Conservation (phyloP, 331 rosid species). For the Prunus yedoensis region DNA sequence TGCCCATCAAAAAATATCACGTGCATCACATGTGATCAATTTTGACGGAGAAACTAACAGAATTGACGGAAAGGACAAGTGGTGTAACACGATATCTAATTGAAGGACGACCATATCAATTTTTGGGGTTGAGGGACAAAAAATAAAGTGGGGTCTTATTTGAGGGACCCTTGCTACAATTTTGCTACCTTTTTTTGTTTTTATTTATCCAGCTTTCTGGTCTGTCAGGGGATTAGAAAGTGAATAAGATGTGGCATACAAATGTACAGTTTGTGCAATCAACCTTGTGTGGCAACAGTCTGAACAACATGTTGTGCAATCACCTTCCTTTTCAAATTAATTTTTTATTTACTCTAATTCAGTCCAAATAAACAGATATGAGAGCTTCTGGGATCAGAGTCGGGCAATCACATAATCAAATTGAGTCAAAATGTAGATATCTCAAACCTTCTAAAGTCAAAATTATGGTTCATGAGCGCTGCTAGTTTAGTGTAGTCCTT, state of each 20-base stretch:
- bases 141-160: too few relatives aligned
- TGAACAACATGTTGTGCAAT: background rate
- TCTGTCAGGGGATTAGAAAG: too few relatives aligned
- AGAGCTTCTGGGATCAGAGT: background rate
- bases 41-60: too few relatives aligned
- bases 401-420: background rate
- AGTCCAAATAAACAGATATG: background rate
- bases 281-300: background rate
- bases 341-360: background rate
- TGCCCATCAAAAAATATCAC: too few relatives aligned
- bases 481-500: conserved; percentile 64
- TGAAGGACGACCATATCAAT: too few relatives aligned
- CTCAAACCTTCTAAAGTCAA: conserved; percentile 76
- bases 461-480: conserved; percentile 74
- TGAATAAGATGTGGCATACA: background rate
- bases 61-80: too few relatives aligned
- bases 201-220: background rate
- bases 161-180: too few relatives aligned
- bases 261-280: background rate
- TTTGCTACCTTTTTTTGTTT: background rate
- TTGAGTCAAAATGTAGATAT: background rate
- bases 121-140: too few relatives aligned
- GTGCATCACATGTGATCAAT: too few relatives aligned
- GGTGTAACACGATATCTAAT: too few relatives aligned
- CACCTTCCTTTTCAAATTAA: background rate